Conservation (phyloP, 2,329 filamentous ascomycete genomes). For the Talaromyces sp. region DNA sequence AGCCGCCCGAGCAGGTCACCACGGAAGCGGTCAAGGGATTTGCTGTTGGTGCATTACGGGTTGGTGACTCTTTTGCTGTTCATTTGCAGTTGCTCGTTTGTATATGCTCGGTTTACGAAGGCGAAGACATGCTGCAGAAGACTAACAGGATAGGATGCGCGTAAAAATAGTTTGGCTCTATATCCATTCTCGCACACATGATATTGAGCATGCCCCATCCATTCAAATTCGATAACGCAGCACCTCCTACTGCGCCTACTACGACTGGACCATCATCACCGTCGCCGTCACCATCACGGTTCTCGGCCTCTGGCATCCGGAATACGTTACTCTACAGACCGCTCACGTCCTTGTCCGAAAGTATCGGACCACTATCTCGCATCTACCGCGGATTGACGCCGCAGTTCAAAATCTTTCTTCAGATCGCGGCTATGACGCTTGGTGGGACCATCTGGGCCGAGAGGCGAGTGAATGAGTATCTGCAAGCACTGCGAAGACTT, state of each 20-base stretch:
- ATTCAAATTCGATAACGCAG: constrained; percentile 39
- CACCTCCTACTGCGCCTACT: constrained; percentile 27
- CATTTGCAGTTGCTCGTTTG: neutral
- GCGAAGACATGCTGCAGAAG: neutral
- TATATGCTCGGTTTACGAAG: neutral
- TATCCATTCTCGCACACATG: constrained; percentile 49
- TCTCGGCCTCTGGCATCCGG: constrained; percentile 33
- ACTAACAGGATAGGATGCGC: constrained; percentile 1
- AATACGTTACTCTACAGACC: constrained; percentile 40
- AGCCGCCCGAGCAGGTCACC: constrained; percentile 45
- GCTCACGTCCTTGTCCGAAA: constrained; percentile 50
- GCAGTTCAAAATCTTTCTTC: constrained; percentile 52
- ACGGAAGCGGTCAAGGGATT: constrained; percentile 44
- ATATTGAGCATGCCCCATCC: constrained; percentile 45
- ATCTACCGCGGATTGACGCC: constrained; percentile 50
- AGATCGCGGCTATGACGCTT: constrained; percentile 49
- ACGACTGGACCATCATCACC: constrained; percentile 15
- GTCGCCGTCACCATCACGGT: constrained; percentile 26
- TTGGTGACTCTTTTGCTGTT: constrained; percentile 27
- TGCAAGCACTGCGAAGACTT: constrained; percentile 42
- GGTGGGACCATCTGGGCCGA: constrained; percentile 52
- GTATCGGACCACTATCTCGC: constrained; percentile 44
- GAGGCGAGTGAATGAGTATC: constrained; percentile 46
- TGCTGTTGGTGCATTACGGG: constrained; percentile 44
- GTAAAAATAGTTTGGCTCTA: constrained; percentile 41